Base-by-base conservation (phyloP, 2,329 filamentous ascomycete genomes). In the Cercospora citrullina region DNA sequence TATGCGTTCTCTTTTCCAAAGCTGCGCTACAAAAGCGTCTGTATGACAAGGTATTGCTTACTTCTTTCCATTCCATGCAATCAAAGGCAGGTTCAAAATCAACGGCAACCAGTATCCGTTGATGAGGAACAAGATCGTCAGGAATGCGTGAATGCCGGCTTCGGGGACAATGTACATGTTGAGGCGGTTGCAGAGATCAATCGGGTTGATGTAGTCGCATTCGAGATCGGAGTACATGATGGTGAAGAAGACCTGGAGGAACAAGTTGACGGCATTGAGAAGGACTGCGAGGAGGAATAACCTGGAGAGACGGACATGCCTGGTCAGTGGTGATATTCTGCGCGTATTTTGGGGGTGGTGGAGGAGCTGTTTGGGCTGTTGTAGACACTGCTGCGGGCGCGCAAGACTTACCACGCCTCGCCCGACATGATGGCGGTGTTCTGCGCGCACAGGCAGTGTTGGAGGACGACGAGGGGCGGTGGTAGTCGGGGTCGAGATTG, bases 161-260 rank as follows among this genome's bases (percentile, higher is more conserved):
- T 99, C 96, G 79, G 95, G 95, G 78, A 99, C 90, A 80, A 99
- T 99, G 86, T 99, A 99, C 80, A 94, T 96, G 87, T 99, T 99
- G 75, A 99, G 91, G 77, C 95, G 94, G 90, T 99, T 99, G 91
- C 95, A 99, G 74, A 99, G 94, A 78, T 99, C 95, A 85, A 99
- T 99, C 57, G 95, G 95, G 86, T 99, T 99, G 85, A 99, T 99
- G 84, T 99, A 99, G 84, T 99, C 95, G 84, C 95, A 99, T 91
- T 99, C 95, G 78, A 99, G 84, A 87, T 99, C 95, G 83, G 93
- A 97, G 85, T 98, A 99, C 96, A 99, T 99, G 80, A 99, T 99
- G 68, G 95, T 99, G 86, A 99, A 99, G 88, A 99, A 99, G 77
- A 99, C 95, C 85, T 99, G 96, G 67, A 99, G 87, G 84, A 99